Percentiles rank a stretch among this genome's conserved stretches.
Conservation (phyloP, 495 filamentous ascomycete species). For the Aspergillus ostianus region DNA sequence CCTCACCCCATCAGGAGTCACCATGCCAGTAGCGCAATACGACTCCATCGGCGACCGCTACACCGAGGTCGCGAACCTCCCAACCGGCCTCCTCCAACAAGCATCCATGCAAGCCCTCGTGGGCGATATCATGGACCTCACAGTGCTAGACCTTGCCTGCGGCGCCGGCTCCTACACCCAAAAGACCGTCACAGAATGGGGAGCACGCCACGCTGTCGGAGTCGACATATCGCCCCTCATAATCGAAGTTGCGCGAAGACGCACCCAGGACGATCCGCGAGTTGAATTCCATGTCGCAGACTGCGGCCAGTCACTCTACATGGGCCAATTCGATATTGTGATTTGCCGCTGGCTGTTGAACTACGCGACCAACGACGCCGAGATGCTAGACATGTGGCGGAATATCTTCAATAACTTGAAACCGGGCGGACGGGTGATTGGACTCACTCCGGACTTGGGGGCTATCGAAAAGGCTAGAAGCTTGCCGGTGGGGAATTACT, state of each 20-base stretch:
- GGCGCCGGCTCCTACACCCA: neutral
- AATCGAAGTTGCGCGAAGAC: neutral
- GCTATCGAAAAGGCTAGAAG: too few species aligned
- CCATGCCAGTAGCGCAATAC: neutral
- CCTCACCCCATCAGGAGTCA: too few species aligned
- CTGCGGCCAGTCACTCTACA: constrained; percentile 1
- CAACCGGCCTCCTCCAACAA: neutral
- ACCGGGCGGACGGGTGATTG: constrained; percentile 3
- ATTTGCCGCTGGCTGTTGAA: constrained; percentile 1
- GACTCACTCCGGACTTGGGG: constrained; percentile 3
- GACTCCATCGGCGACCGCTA: constrained; percentile 12
- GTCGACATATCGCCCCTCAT: constrained; percentile 4
- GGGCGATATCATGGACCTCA: constrained; percentile 1
- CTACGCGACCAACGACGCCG: constrained; percentile 1
- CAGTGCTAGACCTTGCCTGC: constrained; percentile 8
- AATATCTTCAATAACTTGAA: constrained; percentile 10
- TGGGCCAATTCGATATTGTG: constrained; percentile 1
- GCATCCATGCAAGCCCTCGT: neutral
- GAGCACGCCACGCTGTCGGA: constrained; percentile 1
- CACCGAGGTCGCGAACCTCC: neutral
- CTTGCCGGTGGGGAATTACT: too few species aligned
- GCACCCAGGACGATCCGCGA: neutral
- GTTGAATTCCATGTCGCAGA: constrained; percentile 10
- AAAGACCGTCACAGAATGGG: constrained; percentile 6
- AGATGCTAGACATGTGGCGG: constrained; percentile 4